A percentile compares a stretch with the other conserved stretches of the same genome.
Conservation (phyloP, 768 basidiomycete species). For the Pilatotrama ljubarskyi region DNA sequence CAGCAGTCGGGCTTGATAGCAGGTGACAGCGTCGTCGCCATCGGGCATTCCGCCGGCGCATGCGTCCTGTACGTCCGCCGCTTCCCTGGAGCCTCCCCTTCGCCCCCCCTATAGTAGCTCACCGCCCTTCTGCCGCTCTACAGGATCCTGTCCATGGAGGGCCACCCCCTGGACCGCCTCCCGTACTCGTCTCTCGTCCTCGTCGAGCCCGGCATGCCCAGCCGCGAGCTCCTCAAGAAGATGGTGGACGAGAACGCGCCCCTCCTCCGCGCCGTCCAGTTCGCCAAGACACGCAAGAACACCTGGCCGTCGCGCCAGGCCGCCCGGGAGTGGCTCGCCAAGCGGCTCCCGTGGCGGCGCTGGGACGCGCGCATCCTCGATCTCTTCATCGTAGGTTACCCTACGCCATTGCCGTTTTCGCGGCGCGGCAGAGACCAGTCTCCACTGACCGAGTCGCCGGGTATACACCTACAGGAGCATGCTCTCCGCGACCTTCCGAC, state of each 20-base stretch:
- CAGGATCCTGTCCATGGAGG: not conserved
- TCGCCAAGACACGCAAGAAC: not conserved
- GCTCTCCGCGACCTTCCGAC: no score
- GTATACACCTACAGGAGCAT: no score
- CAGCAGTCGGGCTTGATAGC: not conserved
- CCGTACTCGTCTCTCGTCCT: conserved; percentile 3
- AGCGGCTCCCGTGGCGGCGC: not conserved
- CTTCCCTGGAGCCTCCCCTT: no score
- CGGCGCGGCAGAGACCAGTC: no score
- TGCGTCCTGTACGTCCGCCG: not conserved
- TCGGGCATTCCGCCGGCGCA: not conserved
- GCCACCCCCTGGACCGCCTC: not conserved
- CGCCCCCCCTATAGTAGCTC: no score
- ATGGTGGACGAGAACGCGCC: not conserved
- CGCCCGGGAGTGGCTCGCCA: conserved; percentile 2
- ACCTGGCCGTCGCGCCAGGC: conserved; percentile 13
- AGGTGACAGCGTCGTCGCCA: not conserved
- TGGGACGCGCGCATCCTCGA: no score
- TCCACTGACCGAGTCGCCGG: no score
- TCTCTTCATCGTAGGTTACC: no score
- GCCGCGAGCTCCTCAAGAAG: not conserved
- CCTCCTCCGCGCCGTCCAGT: not conserved
- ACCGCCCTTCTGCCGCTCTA: not conserved
- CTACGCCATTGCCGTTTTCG: no score
- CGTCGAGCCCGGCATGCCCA: conserved; percentile 13